These are phyloP conservation scores for Trypanosoma congolense DNA, from an alignment of 208 protist species.

Conservation along the genomic window DNA sequence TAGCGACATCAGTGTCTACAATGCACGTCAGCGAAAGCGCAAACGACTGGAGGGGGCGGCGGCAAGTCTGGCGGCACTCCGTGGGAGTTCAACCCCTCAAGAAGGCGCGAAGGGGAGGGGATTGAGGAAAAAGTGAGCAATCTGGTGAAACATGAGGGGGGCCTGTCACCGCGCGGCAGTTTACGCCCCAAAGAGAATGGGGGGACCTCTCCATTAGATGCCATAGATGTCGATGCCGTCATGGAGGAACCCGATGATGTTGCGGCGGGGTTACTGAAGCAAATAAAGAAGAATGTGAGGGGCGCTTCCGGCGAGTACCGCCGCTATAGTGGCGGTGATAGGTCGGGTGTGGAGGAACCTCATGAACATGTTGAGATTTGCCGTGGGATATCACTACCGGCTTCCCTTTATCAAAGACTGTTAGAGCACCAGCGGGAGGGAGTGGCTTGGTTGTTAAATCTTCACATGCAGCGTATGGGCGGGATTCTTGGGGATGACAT, in stretches of 20 bases:
- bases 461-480: slow-evolving; percentile 86
- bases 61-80: slow-evolving; percentile 23
- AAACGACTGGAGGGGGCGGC: slow-evolving; percentile 42
- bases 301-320: neutral
- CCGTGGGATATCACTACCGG: slow-evolving; percentile 36
- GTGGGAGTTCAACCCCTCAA: neutral
- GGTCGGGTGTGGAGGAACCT: slow-evolving; percentile 16
- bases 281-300: slow-evolving; percentile 7
- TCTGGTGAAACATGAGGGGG: slow-evolving; percentile 12
- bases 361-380: slow-evolving; percentile 22
- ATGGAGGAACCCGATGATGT: slow-evolving; percentile 63
- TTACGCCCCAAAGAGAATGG: slow-evolving; percentile 6
- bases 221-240: slow-evolving; percentile 74
- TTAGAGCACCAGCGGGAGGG: slow-evolving; percentile 92
- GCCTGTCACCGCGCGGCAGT: neutral
- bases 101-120: slow-evolving; percentile 3
- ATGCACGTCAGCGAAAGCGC: slow-evolving; percentile 40
- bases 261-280: slow-evolving; percentile 12
- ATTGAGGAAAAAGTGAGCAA: neutral
- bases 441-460: slow-evolving; percentile 94
- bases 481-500: slow-evolving; percentile 97
- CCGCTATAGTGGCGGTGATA: neutral
- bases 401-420: slow-evolving; percentile 63
- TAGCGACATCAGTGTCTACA: slow-evolving; percentile 33
- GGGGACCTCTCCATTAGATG: slow-evolving; percentile 9